Percentiles rank a stretch among this genome's conserved stretches.
Conservation (phyloP, 345 rosid genomes). For the Arabis alpina region DNA sequence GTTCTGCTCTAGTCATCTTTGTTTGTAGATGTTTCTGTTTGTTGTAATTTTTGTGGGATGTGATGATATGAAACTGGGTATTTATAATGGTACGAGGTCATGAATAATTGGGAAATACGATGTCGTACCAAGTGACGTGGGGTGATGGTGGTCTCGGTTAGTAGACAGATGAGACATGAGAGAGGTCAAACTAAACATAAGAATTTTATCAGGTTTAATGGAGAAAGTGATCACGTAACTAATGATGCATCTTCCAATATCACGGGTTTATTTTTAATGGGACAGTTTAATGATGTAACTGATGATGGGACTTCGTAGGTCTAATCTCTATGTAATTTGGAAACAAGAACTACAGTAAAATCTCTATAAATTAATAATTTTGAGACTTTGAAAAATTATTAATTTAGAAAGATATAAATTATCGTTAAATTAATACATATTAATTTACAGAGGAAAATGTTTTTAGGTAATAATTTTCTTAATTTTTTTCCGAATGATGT, state of each 20-base stretch:
- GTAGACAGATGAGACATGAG: neutral
- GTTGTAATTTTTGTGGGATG: neutral
- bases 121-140: conserved; percentile 5
- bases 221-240: conserved; percentile 7
- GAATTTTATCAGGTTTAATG: neutral
- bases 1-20: neutral
- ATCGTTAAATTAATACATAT: too few species aligned
- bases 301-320: neutral
- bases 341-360: too few species aligned
- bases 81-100: conserved; percentile 4
- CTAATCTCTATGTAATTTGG: too few species aligned
- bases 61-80: neutral
- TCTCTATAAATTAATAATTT: too few species aligned
- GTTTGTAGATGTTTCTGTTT: neutral
- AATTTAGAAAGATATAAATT: too few species aligned
- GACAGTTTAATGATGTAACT: neutral
- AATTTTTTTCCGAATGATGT: too few species aligned
- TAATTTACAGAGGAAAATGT: too few species aligned
- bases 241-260: conserved; percentile 1
- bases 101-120: neutral
- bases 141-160: conserved; percentile 1
- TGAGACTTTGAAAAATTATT: too few species aligned
- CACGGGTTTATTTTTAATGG: neutral
- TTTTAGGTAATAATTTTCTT: too few species aligned
- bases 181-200: conserved; percentile 16